phyloP scores from a whole-genome alignment of 345 rosid species.

The Salix purpurea region DNA sequence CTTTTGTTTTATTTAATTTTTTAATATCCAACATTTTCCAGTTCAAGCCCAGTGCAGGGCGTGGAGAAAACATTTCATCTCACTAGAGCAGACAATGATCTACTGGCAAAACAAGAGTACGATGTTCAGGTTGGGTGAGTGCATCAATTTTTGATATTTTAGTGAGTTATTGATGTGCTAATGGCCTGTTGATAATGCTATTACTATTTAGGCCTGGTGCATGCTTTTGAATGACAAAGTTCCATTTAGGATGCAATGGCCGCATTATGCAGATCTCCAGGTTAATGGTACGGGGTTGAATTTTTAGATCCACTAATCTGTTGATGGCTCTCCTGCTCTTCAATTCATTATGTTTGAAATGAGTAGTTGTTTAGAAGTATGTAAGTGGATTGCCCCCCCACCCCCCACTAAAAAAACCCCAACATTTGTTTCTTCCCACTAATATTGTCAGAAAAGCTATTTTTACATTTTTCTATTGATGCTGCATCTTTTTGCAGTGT shows the following conservation, averaged over 20 bases:
- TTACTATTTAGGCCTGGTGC: slow-evolving; percentile 77
- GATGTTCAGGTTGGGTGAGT: slow-evolving; percentile 69
- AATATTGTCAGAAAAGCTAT: not conserved
- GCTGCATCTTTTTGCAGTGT: not conserved
- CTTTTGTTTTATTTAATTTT: slow-evolving; percentile 18
- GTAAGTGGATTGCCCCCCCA: not conserved
- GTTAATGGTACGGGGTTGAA: slow-evolving; percentile 66
- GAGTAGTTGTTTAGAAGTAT: not conserved
- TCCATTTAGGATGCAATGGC: slow-evolving; percentile 97
- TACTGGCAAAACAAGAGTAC: slow-evolving; percentile 57
- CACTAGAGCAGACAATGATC: slow-evolving; percentile 65
- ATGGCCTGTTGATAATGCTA: slow-evolving; percentile 13
- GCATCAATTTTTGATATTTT: not conserved
- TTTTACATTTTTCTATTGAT: not conserved
- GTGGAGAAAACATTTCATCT: slow-evolving; percentile 71
- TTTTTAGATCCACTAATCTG: not conserved
- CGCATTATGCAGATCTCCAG: slow-evolving; percentile 84
- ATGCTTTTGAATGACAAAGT: slow-evolving; percentile 99
- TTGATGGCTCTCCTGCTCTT: slow-evolving; percentile 6
- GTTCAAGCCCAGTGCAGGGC: slow-evolving; percentile 64
- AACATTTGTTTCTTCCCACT: not conserved
- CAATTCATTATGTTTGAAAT: slow-evolving; percentile 1
- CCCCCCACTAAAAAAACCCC: not conserved
- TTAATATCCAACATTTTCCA: slow-evolving; percentile 32
- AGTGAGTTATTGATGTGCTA: slow-evolving; percentile 1